Evolutionary conservation across 2,329 filamentous ascomycete species (phyloP).

Genomic region (Leptographium radiaticola): DNA sequence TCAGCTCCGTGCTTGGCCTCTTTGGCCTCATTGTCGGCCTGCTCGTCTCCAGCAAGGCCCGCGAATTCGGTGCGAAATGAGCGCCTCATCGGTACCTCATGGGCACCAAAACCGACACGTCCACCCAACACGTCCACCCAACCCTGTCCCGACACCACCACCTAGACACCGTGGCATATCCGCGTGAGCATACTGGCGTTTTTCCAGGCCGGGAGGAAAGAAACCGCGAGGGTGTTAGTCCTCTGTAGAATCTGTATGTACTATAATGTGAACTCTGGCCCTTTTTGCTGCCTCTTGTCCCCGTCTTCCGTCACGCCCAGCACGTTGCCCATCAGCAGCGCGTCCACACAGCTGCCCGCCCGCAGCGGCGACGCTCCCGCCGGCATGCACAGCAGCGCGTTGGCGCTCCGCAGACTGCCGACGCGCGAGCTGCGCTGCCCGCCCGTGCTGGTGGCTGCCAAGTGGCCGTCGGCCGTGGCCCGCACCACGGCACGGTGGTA

Average conservation of each 20-base stretch:
- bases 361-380: constrained; percentile 47
- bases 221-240: neutral
- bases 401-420: constrained; percentile 77
- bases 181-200: neutral
- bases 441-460: constrained; percentile 73
- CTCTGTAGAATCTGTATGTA: neutral
- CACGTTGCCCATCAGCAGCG: constrained; percentile 58
- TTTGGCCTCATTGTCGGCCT: constrained; percentile 95
- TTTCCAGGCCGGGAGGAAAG: neutral
- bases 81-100: too few species aligned
- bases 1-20: constrained; percentile 91
- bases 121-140: too few species aligned
- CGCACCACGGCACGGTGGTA: constrained; percentile 77
- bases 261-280: neutral
- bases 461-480: constrained; percentile 48
- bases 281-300: neutral
- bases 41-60: constrained; percentile 71
- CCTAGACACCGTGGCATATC: neutral
- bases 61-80: constrained; percentile 47
- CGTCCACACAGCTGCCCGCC: constrained; percentile 61
- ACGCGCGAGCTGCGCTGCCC: constrained; percentile 82
- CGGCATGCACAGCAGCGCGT: constrained; percentile 70
- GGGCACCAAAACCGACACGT: too few species aligned
- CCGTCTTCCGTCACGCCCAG: constrained; percentile 10
- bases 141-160: too few species aligned